Base-by-base conservation (phyloP, 768 basidiomycete species). In the Sistotremastrum suecicum region DNA sequence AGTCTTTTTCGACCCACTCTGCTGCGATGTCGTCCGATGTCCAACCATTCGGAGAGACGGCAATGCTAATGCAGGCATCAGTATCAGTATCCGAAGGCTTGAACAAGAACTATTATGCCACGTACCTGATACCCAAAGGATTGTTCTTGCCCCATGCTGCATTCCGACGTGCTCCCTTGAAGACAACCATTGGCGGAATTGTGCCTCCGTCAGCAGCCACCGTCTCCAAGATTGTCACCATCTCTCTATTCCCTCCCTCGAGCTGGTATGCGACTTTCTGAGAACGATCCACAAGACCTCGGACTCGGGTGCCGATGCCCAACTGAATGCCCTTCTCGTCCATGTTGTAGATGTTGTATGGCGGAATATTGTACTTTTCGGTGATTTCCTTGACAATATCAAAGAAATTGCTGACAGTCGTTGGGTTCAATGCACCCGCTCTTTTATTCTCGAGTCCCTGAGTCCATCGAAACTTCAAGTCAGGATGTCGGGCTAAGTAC, bases 21-120 rank as follows among this genome's bases (percentile, higher is more conserved):
- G 43, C 10, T 11, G 64, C 63, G 6, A 66, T 51, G 11, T 66
- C 60, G 5, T 64, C 48, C 48, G 66, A 63, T 8, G 62, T 68
- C 68, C 68, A 69, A 6, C 68, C 65, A 39, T 65, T 67, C 11
- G 52, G 56, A 3, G 65, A 65, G 32, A 48, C 34, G 2, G 56
- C 59, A 32, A 68, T 55, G 43, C 66, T 69, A n/a, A n/a, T n/a
- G 33, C 12, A 45, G 29, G 36, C n/a, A 45, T 28, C 38, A 41
- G 10, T 37, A 42, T 20, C 29, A 5, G 10, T 28, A 29, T 45
- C 37, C 33, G 20, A 36, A 32, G 30, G 31, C 8, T 39, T 35
- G 40, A 7, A 31, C 45, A 7, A 28, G 32, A 34, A 37, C n/a
- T n/a, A n/a, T n/a, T n/a, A n/a, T n/a, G 54, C 59, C 48, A 46